A percentile compares a stretch with the other conserved stretches of the same genome.
Evolutionary conservation across 2,329 filamentous ascomycete genomes (phyloP).

Genomic region (Juglanconis sp.): DNA sequence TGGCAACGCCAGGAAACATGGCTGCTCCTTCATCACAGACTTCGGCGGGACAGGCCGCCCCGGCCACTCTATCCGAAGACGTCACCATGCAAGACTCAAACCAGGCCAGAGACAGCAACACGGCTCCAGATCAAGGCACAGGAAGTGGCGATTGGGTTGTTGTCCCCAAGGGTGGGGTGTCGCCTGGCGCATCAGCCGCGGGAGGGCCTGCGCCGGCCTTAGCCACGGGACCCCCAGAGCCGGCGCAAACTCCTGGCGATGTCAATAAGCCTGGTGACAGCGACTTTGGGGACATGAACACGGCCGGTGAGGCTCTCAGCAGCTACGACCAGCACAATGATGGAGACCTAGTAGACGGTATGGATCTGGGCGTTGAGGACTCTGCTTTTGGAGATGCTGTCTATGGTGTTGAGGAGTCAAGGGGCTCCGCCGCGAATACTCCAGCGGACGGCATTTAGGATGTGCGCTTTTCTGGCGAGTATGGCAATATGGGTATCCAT

Average conservation of each 20-base stretch:
- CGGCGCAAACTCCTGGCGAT: constrained; percentile 36
- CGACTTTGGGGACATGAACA: constrained; percentile 66
- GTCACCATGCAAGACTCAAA: constrained; percentile 37
- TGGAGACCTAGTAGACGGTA: constrained; percentile 50
- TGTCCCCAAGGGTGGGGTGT: constrained; percentile 60
- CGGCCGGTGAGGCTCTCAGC: constrained; percentile 68
- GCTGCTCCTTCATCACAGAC: constrained; percentile 44
- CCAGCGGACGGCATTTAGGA: constrained; percentile 30
- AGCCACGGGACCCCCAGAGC: background rate
- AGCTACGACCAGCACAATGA: constrained; percentile 57
- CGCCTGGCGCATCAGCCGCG: constrained; percentile 24
- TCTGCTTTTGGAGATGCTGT: constrained; percentile 83
- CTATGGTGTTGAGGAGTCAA: constrained; percentile 53
- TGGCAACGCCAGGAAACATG: constrained; percentile 52
- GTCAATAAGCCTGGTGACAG: constrained; percentile 38
- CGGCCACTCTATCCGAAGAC: constrained; percentile 28
- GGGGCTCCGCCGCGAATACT: constrained; percentile 29
- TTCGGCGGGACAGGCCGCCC: constrained; percentile 27
- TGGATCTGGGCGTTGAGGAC: constrained; percentile 67
- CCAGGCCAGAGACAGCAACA: constrained; percentile 44
- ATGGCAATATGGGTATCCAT: too few species aligned
- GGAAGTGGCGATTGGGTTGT: constrained; percentile 71
- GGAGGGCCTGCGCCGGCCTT: constrained; percentile 22
- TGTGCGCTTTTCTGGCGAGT: background rate
- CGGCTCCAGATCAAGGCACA: constrained; percentile 48